Conservation (phyloP, 2,329 filamentous ascomycete genomes). For the Elsinoe ampelina region DNA sequence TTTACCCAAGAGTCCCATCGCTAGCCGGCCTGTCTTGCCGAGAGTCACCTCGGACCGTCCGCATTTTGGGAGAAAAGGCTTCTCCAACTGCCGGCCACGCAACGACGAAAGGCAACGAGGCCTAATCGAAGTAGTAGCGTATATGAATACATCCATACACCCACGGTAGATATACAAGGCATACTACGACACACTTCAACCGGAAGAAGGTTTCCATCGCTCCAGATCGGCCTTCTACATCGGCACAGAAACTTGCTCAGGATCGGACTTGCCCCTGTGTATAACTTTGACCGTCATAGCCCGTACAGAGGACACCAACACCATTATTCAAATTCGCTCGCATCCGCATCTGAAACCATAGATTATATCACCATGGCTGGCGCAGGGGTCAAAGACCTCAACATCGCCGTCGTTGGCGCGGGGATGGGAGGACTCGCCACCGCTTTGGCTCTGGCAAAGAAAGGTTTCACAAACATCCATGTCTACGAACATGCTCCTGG, state of each 20-base stretch:
- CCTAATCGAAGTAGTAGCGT: background rate
- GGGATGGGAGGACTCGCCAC: constrained; percentile 68
- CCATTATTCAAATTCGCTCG: background rate
- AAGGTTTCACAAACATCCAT: constrained; percentile 63
- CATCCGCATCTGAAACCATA: background rate
- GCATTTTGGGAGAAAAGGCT: background rate
- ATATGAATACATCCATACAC: background rate
- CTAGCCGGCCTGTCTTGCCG: constrained; percentile 1
- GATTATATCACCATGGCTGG: constrained; percentile 20
- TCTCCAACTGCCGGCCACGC: background rate
- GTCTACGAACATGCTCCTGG: constrained; percentile 65
- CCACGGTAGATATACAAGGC: background rate
- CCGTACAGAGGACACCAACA: background rate
- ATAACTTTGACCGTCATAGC: background rate
- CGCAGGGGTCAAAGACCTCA: constrained; percentile 25
- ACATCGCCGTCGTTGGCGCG: constrained; percentile 28
- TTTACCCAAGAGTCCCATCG: background rate
- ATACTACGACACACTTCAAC: background rate
- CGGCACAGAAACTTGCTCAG: background rate
- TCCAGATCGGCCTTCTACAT: background rate
- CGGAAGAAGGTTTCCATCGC: background rate
- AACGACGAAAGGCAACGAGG: background rate
- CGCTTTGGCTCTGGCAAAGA: constrained; percentile 64
- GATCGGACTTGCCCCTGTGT: background rate
- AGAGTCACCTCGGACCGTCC: background rate